Evolutionary conservation across 306 rosid genomes (phyloP), one percentile per base, ranked within the genome.

Genomic region (Prunus dulcis): DNA sequence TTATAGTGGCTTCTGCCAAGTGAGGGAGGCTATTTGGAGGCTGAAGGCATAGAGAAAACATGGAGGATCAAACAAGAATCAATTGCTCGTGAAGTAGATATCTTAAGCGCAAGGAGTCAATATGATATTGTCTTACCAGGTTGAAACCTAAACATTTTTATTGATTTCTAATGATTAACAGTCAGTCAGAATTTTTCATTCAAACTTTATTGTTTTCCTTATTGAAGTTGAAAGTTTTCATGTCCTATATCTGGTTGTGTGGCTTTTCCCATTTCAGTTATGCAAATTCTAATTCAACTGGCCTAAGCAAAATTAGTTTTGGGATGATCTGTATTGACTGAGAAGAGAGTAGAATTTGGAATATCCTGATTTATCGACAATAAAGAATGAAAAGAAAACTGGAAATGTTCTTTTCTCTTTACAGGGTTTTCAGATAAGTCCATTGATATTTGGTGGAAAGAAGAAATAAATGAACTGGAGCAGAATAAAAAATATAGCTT

Each of bases 11-110:
- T 95, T 76, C 86, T 79, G 88, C 98, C 98, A 25, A 87, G 88
- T 41, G 96, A 89, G 75, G 93, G 86, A 55, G 97, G 97, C 62
- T 92, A 75, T 82, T 81, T 95, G 78, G 97, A 90, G 89, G 45
- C 90, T 62, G 97, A 92, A 82, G 98, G 97, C 28, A 50, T 90
- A 68, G 98, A 92, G 89, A 90, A 90, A 83, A 88, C 97, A 7
- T 88, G 89, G 87, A 88, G 88, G 80, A 75, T 89, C 73, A 95
- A 79, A 79, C 98, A 95, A 70, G 93, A 87, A 64, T 72, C 88
- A 20, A 85, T 95, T 81, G 83, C 86, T 46, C 75, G 20, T 6
- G 97, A 87, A 87, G 97, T 92, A 64, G 96, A 88, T 79, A 84
- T 89, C 77, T 75, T 70, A 73, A 89, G 93, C 80, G 76, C 84